Conservation (phyloP, 345 rosid species). For the Orychophragmus violaceus region DNA sequence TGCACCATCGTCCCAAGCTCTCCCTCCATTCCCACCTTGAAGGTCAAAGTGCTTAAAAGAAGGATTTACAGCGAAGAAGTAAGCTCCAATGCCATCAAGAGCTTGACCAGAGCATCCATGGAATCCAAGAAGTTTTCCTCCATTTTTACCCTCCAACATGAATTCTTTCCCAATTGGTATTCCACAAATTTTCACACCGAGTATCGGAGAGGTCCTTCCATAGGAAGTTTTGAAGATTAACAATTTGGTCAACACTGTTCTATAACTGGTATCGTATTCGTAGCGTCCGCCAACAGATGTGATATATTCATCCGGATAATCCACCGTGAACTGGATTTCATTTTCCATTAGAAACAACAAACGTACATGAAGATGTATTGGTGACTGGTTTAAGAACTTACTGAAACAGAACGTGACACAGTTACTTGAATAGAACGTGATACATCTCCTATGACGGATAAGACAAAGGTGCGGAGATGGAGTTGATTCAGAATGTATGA, state of each 20-base stretch:
- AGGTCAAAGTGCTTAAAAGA: not conserved
- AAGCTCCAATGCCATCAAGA: conserved; percentile 21
- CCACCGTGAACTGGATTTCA: conserved; percentile 20
- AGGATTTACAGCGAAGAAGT: not conserved
- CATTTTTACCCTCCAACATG: conserved; percentile 8
- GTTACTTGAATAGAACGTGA: too few species aligned
- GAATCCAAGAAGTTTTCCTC: conserved; percentile 26
- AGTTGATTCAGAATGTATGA: too few species aligned
- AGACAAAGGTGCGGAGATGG: too few species aligned
- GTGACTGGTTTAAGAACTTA: too few species aligned
- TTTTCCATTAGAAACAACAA: not conserved
- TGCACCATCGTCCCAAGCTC: not conserved
- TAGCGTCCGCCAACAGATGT: conserved; percentile 25
- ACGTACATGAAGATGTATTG: too few species aligned
- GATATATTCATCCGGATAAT: conserved; percentile 28
- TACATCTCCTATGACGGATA: too few species aligned
- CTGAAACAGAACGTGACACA: too few species aligned
- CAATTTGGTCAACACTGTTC: not conserved
- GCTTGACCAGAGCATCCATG: conserved; percentile 23
- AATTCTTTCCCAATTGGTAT: not conserved
- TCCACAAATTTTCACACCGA: not conserved
- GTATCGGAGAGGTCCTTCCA: conserved; percentile 1
- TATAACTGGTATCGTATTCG: not conserved
- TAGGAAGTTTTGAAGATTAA: not conserved
- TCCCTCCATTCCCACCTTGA: not conserved